Percentiles rank a stretch among this genome's conserved stretches.
Conservation (phyloP, 495 filamentous ascomycete genomes). For the Aspergillus panamensis region DNA sequence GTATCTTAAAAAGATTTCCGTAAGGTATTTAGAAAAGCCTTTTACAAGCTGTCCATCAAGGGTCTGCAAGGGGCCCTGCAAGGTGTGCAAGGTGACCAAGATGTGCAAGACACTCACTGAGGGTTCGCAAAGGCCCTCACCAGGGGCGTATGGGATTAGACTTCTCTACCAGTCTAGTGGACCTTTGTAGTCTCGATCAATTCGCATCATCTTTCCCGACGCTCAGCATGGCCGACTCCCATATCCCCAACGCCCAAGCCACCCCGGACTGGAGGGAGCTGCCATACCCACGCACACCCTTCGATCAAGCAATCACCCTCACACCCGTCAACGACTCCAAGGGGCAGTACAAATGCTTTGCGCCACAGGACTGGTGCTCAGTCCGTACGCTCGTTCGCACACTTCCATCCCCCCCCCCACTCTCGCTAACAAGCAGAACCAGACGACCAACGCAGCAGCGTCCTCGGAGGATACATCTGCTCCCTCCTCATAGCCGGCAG, state of each 20-base stretch:
- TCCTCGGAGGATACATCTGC: neutral
- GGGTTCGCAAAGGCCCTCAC: no score
- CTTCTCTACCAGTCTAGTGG: no score
- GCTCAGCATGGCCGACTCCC: neutral
- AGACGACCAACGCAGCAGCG: neutral
- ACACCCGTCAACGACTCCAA: neutral
- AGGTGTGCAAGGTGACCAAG: no score
- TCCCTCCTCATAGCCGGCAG: neutral
- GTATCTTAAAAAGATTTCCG: no score
- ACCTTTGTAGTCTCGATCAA: no score
- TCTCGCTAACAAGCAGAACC: neutral
- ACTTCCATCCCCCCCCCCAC: neutral
- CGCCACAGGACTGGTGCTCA: neutral
- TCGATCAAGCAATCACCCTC: neutral
- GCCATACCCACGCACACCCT: neutral
- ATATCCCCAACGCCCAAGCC: neutral
- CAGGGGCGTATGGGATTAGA: no score
- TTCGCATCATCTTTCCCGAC: no score
- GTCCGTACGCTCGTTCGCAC: neutral
- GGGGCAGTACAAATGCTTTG: neutral
- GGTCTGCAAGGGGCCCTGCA: no score
- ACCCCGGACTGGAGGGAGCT: neutral
- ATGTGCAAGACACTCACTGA: no score
- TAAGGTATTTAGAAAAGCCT: no score
- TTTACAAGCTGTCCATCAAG: no score